phyloP scores from a whole-genome alignment of 2,329 filamentous ascomycete species.

The Penicillium rolfsii region DNA sequence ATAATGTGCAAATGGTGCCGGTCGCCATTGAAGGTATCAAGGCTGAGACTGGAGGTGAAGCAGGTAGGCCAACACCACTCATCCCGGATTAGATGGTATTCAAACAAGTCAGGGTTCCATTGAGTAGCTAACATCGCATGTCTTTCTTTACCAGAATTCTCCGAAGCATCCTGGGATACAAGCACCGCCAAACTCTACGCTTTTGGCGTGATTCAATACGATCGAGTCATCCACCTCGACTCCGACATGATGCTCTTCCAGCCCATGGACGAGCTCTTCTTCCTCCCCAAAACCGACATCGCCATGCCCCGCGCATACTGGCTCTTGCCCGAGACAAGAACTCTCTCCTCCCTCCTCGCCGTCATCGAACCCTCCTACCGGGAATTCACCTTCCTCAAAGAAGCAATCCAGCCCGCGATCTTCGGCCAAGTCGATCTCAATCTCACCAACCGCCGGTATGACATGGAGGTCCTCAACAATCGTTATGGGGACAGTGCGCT shows the following conservation, averaged over 20 bases:
- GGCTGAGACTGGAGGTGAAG: slow-evolving; percentile 29
- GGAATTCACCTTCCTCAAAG: slow-evolving; percentile 48
- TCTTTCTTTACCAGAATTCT: slow-evolving; percentile 16
- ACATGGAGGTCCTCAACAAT: slow-evolving; percentile 70
- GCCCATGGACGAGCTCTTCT: slow-evolving; percentile 71
- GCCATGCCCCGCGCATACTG: slow-evolving; percentile 75
- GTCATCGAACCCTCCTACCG: slow-evolving; percentile 61
- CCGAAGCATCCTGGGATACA: slow-evolving; percentile 61
- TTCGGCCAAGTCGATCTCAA: slow-evolving; percentile 34
- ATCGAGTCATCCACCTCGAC: slow-evolving; percentile 61
- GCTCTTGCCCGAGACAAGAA: slow-evolving; percentile 58
- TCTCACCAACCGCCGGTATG: slow-evolving; percentile 47
- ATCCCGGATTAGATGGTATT: neutral
- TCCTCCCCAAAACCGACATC: slow-evolving; percentile 62
- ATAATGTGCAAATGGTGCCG: slow-evolving; percentile 55
- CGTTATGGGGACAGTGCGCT: slow-evolving; percentile 62
- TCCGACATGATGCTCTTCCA: slow-evolving; percentile 67
- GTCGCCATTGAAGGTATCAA: slow-evolving; percentile 45
- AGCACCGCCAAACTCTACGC: slow-evolving; percentile 70
- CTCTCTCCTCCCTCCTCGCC: slow-evolving; percentile 64
- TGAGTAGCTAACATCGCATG: neutral
- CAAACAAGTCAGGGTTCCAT: neutral
- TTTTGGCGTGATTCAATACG: slow-evolving; percentile 68
- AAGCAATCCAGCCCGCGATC: slow-evolving; percentile 30
- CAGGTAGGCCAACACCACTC: slow-evolving; percentile 9